Base-by-base conservation (phyloP, 1,139 yeast species). In the Suhomyces kunorum region DNA sequence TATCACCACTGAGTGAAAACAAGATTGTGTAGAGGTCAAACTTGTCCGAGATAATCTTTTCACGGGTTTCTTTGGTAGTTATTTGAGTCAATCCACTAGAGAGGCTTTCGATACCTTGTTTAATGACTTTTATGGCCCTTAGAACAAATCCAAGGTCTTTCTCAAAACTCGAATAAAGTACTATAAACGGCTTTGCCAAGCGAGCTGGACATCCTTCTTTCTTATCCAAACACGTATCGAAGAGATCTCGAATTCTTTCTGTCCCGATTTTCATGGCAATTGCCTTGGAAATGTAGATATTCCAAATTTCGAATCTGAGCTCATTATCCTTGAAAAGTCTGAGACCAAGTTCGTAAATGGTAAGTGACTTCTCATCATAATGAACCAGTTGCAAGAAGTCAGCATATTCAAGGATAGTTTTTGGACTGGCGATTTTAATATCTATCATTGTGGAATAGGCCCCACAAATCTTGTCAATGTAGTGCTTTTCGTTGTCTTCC, bases 171-270 rank as follows among this genome's bases (percentile, higher is more conserved):
- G 84, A 78, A 55, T 84, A 87, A 32, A 80, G 54, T 1, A 81
- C 46, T 44, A 71, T 74, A 1, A 87, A 65, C 0, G 79, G 62
- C 44, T 76, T 76, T 20, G 73, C 59, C 17, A 47, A 68, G 13
- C 46, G 62, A 0, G 72, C 53, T 0, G 87, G 86, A 44, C 85
- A 74, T 12, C 39, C 39, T 58, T 29, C 22, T 59, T 20, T 19
- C 18, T 54, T 53, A 26, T 44, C 42, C 9, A 68, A 36, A 31
- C 81, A 57, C 34, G 80, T 80, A 41, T 87, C 95, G 60, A 87
- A 88, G 14, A 86, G 55, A 46, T 87, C 95, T 28, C 95, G 65
- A 5, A 86, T 63, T 44, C 87, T 65, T 50, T 87, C 96, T 0
- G 55, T 44, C 50, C 50, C 60, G 32, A 53, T 50, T 39, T 49